Evolutionary conservation across 345 rosid species (phyloP).

Genomic region (Tarenaya hassleriana): DNA sequence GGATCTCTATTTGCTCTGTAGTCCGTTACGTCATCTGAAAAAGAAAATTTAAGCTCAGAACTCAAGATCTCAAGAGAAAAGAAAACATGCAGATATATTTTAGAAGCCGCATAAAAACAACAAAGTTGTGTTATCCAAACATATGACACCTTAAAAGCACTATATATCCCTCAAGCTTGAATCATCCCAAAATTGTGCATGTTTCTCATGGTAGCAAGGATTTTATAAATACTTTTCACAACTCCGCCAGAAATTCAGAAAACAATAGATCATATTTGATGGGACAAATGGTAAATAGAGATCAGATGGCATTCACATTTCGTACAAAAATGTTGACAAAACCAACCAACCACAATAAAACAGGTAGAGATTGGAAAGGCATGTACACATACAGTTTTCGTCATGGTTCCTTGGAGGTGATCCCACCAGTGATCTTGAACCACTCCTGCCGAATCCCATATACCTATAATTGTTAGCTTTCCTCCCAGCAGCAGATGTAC

Average conservation of each 20-base stretch:
- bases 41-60: constrained; percentile 23
- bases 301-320: constrained; percentile 10
- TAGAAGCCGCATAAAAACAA: constrained; percentile 11
- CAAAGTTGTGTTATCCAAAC: constrained; percentile 2
- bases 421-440: constrained; percentile 39
- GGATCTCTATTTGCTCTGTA: constrained; percentile 45
- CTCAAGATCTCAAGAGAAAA: constrained; percentile 12
- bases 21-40: constrained; percentile 56
- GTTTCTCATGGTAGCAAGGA: neutral
- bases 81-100: neutral
- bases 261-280: constrained; percentile 5
- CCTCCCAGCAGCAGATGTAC: constrained; percentile 45
- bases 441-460: constrained; percentile 39
- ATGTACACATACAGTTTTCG: constrained; percentile 52
- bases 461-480: constrained; percentile 44
- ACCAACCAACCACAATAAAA: neutral
- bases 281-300: constrained; percentile 1
- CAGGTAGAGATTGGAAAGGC: constrained; percentile 5
- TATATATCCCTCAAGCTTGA: constrained; percentile 14
- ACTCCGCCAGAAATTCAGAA: constrained; percentile 7
- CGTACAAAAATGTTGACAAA: neutral
- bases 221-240: constrained; percentile 1
- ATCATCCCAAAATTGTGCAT: neutral
- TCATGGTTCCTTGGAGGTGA: constrained; percentile 44
- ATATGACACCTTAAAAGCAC: neutral